Evolutionary conservation across 345 rosid genomes (phyloP).

Genomic region (Eucalyptus fibrosa): DNA sequence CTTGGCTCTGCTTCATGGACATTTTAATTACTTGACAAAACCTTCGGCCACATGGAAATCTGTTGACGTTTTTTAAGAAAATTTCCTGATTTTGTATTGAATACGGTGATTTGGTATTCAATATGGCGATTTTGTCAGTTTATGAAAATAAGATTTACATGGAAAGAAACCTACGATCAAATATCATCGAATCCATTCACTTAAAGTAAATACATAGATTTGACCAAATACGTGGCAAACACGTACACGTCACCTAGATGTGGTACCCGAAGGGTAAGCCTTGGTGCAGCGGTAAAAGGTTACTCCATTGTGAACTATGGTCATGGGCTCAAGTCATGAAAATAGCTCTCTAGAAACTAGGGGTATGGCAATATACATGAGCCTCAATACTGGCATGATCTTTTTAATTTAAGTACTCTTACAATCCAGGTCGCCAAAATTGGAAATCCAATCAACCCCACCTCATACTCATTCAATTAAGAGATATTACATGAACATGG

Average conservation of each 20-base stretch:
- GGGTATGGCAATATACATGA: not conserved
- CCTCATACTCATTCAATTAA: not conserved
- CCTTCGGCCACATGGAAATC: fast-evolving
- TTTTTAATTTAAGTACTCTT: not conserved
- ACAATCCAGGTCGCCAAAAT: too few relatives aligned
- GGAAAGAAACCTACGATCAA: not conserved
- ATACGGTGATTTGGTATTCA: not conserved
- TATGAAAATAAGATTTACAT: not conserved
- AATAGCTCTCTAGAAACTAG: not conserved
- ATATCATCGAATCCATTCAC: not conserved
- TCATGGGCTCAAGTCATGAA: not conserved
- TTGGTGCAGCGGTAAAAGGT: too few relatives aligned
- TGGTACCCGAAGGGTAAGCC: too few relatives aligned
- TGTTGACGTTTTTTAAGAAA: not conserved
- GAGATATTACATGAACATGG: not conserved
- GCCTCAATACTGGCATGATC: not conserved
- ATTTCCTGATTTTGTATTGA: not conserved
- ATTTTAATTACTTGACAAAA: not conserved
- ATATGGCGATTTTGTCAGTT: not conserved
- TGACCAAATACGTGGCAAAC: not conserved
- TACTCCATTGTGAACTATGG: not conserved
- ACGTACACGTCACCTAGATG: not conserved
- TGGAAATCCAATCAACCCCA: not conserved
- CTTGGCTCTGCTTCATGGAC: not conserved
- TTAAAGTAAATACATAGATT: not conserved